phyloP scores from a whole-genome alignment of 2,329 filamentous ascomycete genomes.

The Arthrobotrys musiformis region DNA sequence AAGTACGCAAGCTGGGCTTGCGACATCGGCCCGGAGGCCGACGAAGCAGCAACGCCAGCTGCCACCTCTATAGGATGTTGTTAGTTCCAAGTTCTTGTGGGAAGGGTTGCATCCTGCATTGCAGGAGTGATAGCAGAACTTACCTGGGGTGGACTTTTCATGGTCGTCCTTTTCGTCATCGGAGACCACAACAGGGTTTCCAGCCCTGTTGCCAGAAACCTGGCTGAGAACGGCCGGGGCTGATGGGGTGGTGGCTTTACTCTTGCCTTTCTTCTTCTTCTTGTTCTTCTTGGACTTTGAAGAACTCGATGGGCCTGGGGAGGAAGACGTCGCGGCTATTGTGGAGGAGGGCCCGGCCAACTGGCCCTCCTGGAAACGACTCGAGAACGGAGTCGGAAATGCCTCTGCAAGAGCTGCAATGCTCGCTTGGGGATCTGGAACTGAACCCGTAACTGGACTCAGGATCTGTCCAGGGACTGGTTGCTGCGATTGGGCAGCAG shows the following conservation, averaged over 20 bases:
- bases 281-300: background rate
- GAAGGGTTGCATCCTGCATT: too few relatives aligned
- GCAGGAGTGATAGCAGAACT: too few relatives aligned
- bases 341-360: background rate
- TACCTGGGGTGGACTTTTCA: background rate
- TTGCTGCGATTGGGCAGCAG: background rate
- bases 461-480: too few relatives aligned
- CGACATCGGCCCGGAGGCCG: background rate
- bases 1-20: conserved; percentile 12
- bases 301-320: background rate
- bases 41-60: background rate
- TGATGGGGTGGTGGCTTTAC: background rate
- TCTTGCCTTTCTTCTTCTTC: conserved; percentile 9
- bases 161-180: conserved; percentile 10
- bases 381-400: background rate
- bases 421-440: background rate
- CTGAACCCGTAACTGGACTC: too few relatives aligned
- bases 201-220: conserved; percentile 29
- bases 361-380: background rate
- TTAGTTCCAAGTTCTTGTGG: background rate
- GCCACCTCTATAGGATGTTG: background rate
- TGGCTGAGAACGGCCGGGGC: background rate
- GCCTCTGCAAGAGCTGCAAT: background rate
- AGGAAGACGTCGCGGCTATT: background rate
- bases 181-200: background rate